phyloP scores from a whole-genome alignment of 192 early-diverging fungal genomes.

The Coemansia sp. region DNA sequence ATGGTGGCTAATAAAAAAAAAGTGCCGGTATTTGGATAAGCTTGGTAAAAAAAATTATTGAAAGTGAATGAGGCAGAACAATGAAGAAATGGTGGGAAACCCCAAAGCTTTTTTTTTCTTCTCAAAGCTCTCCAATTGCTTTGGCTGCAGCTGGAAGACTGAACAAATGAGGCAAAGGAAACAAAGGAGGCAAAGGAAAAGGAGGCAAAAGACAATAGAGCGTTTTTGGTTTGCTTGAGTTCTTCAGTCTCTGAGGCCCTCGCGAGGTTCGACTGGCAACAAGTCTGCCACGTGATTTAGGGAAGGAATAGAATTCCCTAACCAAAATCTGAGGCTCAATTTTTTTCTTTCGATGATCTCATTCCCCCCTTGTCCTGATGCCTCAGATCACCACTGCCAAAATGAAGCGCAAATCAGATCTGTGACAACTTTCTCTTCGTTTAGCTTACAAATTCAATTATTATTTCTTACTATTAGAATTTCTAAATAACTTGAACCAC shows the following conservation, averaged over 20 bases:
- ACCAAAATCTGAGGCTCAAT: neutral
- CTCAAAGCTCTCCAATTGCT: neutral
- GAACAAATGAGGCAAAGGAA: neutral
- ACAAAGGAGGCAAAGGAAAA: neutral
- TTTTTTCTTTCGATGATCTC: neutral
- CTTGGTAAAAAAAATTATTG: neutral
- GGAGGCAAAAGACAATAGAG: too few relatives aligned
- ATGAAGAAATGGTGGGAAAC: neutral
- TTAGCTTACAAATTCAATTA: neutral
- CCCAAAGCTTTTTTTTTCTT: neutral
- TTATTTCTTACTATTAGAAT: too few relatives aligned
- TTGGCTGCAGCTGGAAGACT: neutral
- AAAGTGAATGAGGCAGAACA: neutral
- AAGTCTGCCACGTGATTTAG: too few relatives aligned
- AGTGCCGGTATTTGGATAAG: neutral
- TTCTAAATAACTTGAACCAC: neutral
- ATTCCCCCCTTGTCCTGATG: neutral
- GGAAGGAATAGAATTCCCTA: too few relatives aligned
- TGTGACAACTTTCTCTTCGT: neutral
- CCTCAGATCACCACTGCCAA: neutral
- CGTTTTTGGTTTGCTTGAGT: too few relatives aligned
- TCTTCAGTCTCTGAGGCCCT: too few relatives aligned
- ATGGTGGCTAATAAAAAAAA: neutral
- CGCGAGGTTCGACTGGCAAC: too few relatives aligned
- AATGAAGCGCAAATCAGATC: neutral